Evolutionary conservation across 176 grass and related monocot species (phyloP).

Genomic region (Chloris gayana): DNA sequence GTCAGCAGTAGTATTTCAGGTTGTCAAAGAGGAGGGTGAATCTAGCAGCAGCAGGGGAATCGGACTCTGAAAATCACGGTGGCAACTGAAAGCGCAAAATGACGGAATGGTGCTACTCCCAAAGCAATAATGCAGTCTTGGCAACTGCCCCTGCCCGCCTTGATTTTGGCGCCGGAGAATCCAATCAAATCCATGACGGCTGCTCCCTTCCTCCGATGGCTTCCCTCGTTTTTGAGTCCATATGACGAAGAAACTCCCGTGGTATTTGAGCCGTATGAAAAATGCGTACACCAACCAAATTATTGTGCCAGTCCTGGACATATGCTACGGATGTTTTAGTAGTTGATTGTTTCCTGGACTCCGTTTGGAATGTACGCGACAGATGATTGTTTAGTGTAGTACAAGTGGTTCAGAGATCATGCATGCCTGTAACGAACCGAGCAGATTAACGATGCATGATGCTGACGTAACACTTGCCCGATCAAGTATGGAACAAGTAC

Average conservation of each 20-base stretch:
- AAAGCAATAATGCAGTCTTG: background rate
- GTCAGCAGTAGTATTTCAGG: background rate
- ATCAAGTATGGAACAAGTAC: background rate
- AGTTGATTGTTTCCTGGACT: background rate
- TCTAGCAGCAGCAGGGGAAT: background rate
- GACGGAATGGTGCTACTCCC: background rate
- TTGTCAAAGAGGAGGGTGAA: background rate
- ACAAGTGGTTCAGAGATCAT: background rate
- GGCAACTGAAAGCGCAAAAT: background rate
- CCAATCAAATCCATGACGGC: background rate
- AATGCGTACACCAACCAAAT: too few relatives aligned
- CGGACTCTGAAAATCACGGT: background rate
- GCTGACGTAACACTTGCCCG: conserved; percentile 20
- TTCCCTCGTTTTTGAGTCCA: too few relatives aligned
- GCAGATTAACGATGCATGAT: background rate
- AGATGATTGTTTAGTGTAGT: background rate
- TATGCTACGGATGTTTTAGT: background rate
- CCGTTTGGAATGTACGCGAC: background rate
- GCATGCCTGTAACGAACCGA: background rate
- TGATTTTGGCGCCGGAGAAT: background rate
- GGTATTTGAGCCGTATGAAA: too few relatives aligned
- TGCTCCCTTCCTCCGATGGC: too few relatives aligned
- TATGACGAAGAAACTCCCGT: too few relatives aligned
- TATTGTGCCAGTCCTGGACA: background rate
- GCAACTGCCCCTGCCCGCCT: background rate